Conservation (phyloP, 2,329 filamentous ascomycete genomes). For the Tolypocladium cylindrosporum region DNA sequence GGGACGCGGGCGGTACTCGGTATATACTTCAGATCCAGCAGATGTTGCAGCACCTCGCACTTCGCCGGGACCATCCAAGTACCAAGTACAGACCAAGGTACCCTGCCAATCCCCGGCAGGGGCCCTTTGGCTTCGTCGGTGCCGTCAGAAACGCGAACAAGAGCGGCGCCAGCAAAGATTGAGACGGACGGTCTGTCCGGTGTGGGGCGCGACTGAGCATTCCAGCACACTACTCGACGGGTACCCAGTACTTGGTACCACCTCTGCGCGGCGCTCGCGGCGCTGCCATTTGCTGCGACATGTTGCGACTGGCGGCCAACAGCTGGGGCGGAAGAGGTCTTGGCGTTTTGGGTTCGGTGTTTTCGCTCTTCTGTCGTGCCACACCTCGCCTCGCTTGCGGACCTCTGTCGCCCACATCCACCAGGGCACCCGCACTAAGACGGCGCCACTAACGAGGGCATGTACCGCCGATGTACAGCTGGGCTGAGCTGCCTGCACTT, state of each 20-base stretch:
- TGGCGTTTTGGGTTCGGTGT: not conserved
- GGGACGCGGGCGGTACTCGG: not conserved
- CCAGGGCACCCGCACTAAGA: not conserved
- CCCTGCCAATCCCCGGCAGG: not conserved
- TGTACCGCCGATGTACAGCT: not conserved
- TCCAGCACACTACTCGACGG: not conserved
- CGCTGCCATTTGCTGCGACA: not conserved
- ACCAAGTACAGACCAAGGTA: not conserved
- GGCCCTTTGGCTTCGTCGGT: not conserved
- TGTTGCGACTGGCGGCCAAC: not conserved
- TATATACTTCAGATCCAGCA: not conserved
- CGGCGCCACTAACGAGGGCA: not conserved
- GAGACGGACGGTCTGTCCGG: conserved; percentile 2
- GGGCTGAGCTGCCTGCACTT: not conserved
- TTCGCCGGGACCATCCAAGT: not conserved
- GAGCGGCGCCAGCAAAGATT: not conserved
- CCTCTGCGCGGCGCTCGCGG: not conserved
- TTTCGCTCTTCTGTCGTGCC: not conserved
- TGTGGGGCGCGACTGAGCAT: conserved; percentile 4
- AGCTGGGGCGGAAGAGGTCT: not conserved
- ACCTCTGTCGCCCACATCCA: not conserved
- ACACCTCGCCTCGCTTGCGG: not conserved
- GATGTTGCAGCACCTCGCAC: not conserved
- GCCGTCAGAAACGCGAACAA: not conserved
- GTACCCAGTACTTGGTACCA: not conserved